Evolutionary conservation across 2,329 filamentous ascomycete genomes (phyloP), one percentile per base, ranked within the genome.

Genomic region (Hysterium pulicare): DNA sequence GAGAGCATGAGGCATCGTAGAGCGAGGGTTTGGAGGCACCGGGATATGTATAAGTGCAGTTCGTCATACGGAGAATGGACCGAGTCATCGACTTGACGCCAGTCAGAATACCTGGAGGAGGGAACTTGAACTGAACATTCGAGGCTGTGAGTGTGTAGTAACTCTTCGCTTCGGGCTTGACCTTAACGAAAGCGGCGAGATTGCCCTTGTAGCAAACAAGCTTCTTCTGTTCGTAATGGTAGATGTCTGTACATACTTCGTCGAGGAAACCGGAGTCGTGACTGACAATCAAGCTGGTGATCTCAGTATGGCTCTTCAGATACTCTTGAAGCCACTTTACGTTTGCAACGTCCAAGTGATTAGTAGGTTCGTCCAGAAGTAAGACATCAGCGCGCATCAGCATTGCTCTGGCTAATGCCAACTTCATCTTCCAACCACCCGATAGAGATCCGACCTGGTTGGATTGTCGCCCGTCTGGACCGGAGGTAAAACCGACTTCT

Each of bases 341-440:
- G 69, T 97, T 97, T 61, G 83, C 83, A 58, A 97, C 90, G 67
- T 98, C 93, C 66, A 98, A 76, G 72, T 98, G 93, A 76, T 98
- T 98, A 59, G 93, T 98, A 69, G 93, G 93, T 80, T 98, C 93
- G 78, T 98, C 93, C 44, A 98, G 82, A 39, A 98, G 77, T 45
- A 98, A 79, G 38, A 98, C 90, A 66, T 98, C 93, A n/a, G 93
- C 91, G 62, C 84, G 87, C 77, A 93, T 87, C 60, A 98, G 79
- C 90, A 98, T 97, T 51, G 93, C 93, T 59, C 93, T 83, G 40
- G 93, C 93, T 68, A 98, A 73, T 53, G 93, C 93, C 48, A 98
- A 75, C 82, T 98, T 98, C 93, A 98, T 98, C 81, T 97, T 97
- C 93, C 93, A 98, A 65, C 93, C 93, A 71, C 93, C 93, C 33